Conservation (phyloP, 768 basidiomycete species). For the Auricularia auricula-judae region DNA sequence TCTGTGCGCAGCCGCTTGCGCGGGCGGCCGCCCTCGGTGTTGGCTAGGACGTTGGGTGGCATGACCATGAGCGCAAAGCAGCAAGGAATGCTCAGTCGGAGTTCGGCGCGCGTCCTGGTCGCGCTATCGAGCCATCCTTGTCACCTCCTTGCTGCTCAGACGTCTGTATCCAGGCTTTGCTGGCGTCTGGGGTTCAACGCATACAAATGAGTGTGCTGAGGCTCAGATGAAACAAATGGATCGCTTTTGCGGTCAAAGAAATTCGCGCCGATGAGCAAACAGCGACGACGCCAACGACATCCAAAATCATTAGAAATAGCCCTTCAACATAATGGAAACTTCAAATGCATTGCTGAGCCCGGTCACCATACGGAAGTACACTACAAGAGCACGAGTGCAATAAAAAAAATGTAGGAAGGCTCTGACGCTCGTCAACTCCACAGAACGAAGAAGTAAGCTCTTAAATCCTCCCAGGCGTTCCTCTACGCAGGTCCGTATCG, state of each 20-base stretch:
- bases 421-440: neutral
- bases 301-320: too few relatives aligned
- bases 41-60: neutral
- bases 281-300: too few relatives aligned
- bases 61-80: neutral
- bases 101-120: neutral
- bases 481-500: neutral
- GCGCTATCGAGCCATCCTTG: too few relatives aligned
- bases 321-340: neutral
- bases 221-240: too few relatives aligned
- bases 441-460: neutral
- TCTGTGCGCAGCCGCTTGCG: constrained; percentile 6
- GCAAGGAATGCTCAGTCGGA: neutral
- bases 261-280: too few relatives aligned
- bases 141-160: too few relatives aligned
- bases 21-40: constrained; percentile 3
- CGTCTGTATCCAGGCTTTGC: too few relatives aligned
- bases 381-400: neutral
- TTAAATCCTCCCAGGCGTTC: neutral
- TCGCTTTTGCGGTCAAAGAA: too few relatives aligned
- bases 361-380: neutral
- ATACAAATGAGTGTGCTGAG: too few relatives aligned
- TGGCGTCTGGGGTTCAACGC: too few relatives aligned
- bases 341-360: neutral
- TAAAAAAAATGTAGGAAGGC: neutral